Base-by-base conservation (phyloP, 179 eudicot species). In the Drosera spatulata region DNA sequence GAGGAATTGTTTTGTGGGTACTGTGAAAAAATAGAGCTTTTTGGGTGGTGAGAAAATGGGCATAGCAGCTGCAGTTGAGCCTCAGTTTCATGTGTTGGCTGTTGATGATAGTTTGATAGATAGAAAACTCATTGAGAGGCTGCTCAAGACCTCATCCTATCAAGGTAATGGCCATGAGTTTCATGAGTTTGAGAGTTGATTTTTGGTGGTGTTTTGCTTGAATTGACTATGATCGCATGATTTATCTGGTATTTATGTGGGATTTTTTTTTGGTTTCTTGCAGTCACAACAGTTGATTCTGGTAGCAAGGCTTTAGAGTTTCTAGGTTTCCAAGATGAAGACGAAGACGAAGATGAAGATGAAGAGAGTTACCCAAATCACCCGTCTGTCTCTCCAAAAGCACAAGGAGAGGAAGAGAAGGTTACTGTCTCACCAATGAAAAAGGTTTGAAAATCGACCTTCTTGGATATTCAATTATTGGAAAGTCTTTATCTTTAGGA, bases 271-370 rank as follows among this genome's bases (percentile, higher is more conserved):
- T 37, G 12, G 33, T 22, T 22, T 22, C 33, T 63, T 39, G 60
- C 96, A 90, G 97, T 90, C 50, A 90, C 97, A 7, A 79, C 97
- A 51, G 97, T 90, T 62, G 96, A 91, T 81, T 91, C 97, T 70
- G 97, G 96, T 15, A 83, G 75, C 62, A 85, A 91, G 67, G 97
- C 97, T 59, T 66, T 87, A 47, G 88, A 88, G 50, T 81, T 83
- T 71, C 77, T 91, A 68, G 94, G 91, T n/a, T 79, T 85, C 66
- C 73, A 65, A 69, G 72, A 76, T 22, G 33, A 22, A 22, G 33
- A 22, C 1, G 33, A 22, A 22, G 33, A 22, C 1, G 33, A 22
- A 22, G 33, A 22, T 22, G 33, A 22, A 37, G 84, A 77, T 65
- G 81, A 77, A 64, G 63, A 63, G 10, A 66, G 67, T 56, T 63